Conservation (phyloP, 371 early-diverging fungal species). For the Zychaea mexicana region DNA sequence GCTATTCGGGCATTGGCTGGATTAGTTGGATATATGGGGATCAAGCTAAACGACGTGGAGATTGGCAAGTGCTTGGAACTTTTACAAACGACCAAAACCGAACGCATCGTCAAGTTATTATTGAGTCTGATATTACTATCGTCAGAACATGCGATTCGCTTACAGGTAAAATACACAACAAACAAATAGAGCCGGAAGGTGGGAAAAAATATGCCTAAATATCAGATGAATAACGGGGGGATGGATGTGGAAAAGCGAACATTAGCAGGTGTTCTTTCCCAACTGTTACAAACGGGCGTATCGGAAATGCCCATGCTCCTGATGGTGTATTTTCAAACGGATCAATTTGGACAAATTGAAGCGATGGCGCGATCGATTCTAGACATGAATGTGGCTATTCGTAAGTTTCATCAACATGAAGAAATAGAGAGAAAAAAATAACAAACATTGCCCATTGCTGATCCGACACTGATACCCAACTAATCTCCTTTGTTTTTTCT, state of each 20-base stretch:
- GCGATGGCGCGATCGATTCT: constrained; percentile 36
- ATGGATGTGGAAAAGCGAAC: constrained; percentile 17
- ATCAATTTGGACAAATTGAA: constrained; percentile 43
- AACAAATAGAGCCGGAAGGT: neutral
- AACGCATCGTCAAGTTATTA: constrained; percentile 14
- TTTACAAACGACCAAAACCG: constrained; percentile 22
- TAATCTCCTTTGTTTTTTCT: neutral
- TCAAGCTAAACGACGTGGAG: constrained; percentile 35
- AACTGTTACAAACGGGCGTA: constrained; percentile 28
- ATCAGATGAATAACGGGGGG: neutral
- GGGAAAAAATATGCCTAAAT: neutral
- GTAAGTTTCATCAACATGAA: constrained; percentile 35
- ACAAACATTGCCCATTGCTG: no score
- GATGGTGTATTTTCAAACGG: constrained; percentile 42
- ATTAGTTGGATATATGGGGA: constrained; percentile 41
- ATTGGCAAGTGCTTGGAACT: constrained; percentile 22
- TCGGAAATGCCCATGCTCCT: constrained; percentile 44
- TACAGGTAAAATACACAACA: neutral
- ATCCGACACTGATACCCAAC: no score
- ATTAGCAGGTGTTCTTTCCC: constrained; percentile 19
- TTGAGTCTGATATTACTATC: constrained; percentile 2
- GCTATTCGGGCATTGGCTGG: constrained; percentile 43
- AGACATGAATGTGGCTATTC: constrained; percentile 47
- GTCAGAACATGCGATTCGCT: constrained; percentile 9
- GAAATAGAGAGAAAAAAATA: no score